Evolutionary conservation across 148 eudicot species (phyloP).

Genomic region (Gaultheria prostrata): DNA sequence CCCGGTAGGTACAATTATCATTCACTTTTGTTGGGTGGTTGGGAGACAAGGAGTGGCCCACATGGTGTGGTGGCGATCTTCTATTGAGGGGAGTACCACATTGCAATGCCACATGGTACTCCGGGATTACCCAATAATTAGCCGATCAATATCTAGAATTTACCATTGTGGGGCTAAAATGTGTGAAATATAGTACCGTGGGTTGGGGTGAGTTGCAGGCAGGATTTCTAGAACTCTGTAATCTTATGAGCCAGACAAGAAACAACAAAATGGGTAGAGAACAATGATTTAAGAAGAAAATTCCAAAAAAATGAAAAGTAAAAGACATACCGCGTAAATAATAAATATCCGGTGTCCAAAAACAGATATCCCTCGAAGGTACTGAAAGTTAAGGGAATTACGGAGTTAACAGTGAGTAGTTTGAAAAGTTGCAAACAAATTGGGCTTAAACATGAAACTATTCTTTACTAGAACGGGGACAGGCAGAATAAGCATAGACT

Average conservation of each 20-base stretch:
- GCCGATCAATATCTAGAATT: not conserved
- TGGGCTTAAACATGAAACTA: not conserved
- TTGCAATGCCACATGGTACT: no score
- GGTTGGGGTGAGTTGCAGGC: not conserved
- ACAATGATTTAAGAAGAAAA: not conserved
- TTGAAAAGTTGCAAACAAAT: not conserved
- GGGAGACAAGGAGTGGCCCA: no score
- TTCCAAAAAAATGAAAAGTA: not conserved
- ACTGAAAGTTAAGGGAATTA: constrained; percentile 33
- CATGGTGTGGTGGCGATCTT: no score
- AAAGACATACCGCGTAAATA: constrained; percentile 73
- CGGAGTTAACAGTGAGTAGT: not conserved
- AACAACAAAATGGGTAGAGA: not conserved
- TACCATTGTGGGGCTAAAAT: not conserved
- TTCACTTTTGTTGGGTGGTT: no score
- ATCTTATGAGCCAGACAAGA: not conserved
- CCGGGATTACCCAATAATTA: no score
- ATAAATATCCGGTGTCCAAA: constrained; percentile 72
- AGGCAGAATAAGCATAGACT: not conserved
- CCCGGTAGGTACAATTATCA: no score
- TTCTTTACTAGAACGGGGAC: not conserved
- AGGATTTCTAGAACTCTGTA: not conserved
- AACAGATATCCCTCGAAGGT: constrained; percentile 76
- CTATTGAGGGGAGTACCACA: no score
- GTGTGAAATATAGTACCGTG: not conserved